Conservation (phyloP, 2,329 filamentous ascomycete genomes). For the Trichoderma citrinoviride region DNA sequence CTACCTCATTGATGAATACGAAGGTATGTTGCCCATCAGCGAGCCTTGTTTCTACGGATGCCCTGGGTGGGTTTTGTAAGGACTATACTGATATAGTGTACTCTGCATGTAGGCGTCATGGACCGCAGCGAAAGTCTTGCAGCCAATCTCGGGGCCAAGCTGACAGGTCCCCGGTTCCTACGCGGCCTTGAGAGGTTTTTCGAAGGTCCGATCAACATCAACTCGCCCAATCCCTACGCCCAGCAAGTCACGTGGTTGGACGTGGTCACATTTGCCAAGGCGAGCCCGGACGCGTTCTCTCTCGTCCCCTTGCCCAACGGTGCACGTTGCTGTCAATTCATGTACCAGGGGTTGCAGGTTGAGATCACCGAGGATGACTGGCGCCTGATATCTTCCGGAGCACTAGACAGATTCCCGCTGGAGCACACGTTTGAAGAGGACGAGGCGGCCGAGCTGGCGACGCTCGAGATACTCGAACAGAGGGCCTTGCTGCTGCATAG, state of each 20-base stretch:
- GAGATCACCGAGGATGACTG: conserved; percentile 89
- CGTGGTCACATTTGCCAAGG: conserved; percentile 78
- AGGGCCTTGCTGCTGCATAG: conserved; percentile 75
- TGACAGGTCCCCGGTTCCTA: conserved; percentile 77
- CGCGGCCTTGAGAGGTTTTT: conserved; percentile 85
- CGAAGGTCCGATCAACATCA: conserved; percentile 67
- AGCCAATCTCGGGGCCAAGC: conserved; percentile 77
- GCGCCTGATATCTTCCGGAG: conserved; percentile 77
- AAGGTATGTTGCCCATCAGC: conserved; percentile 47
- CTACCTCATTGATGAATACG: conserved; percentile 72
- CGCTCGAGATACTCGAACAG: conserved; percentile 78
- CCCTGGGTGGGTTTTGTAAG: too few species aligned
- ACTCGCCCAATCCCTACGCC: conserved; percentile 54
- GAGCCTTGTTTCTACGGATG: conserved; percentile 17
- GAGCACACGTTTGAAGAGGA: conserved; percentile 81
- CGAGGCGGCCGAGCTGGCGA: conserved; percentile 79
- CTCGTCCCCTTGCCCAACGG: conserved; percentile 68
- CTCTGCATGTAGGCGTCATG: conserved; percentile 58
- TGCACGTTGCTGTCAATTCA: conserved; percentile 73
- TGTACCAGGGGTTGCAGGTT: conserved; percentile 74
- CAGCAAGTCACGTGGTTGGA: conserved; percentile 76
- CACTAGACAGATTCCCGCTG: conserved; percentile 74
- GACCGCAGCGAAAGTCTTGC: conserved; percentile 85
- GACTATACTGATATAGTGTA: neutral
- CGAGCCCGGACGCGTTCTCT: conserved; percentile 74